phyloP scores from a whole-genome alignment of 2,329 filamentous ascomycete genomes.

The Sarocladium kiliense region DNA sequence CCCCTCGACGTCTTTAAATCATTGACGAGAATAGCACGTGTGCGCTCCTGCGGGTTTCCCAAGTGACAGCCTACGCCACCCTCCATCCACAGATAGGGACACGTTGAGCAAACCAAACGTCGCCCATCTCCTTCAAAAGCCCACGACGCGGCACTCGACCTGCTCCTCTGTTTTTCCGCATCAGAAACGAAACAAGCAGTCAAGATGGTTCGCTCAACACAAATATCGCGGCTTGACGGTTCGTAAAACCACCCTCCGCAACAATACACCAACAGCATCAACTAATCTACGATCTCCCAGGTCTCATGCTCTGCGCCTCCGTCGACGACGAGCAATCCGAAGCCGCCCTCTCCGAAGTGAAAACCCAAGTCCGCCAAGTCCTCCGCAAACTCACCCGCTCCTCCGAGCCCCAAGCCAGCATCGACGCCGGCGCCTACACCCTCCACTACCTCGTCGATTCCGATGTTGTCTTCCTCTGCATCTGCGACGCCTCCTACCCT shows the following conservation, averaged over 20 bases:
- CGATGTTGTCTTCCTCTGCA: constrained; percentile 85
- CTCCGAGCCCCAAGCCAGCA: constrained; percentile 83
- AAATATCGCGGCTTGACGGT: constrained; percentile 94
- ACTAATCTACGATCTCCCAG: constrained; percentile 38
- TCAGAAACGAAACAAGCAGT: not conserved
- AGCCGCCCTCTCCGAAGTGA: constrained; percentile 76
- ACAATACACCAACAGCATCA: too few relatives aligned
- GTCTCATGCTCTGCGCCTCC: constrained; percentile 90
- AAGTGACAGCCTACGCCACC: not conserved
- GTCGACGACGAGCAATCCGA: constrained; percentile 81
- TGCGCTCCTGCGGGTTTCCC: too few relatives aligned
- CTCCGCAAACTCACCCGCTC: constrained; percentile 84
- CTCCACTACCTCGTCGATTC: constrained; percentile 86
- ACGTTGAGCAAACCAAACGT: constrained; percentile 16
- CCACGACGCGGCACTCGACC: constrained; percentile 9
- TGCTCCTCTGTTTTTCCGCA: constrained; percentile 4
- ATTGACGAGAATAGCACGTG: too few relatives aligned
- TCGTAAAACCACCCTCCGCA: too few relatives aligned
- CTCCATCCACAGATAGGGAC: constrained; percentile 12
- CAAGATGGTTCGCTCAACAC: constrained; percentile 82
- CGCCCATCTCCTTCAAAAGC: not conserved
- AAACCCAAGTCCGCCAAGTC: constrained; percentile 84
- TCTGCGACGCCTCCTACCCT: constrained; percentile 89
- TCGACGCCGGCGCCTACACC: constrained; percentile 77
- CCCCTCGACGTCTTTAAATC: too few relatives aligned